A percentile compares a stretch with the other conserved stretches of the same genome.
Conservation (phyloP, 2,329 filamentous ascomycete genomes). For the Venturia effusa region DNA sequence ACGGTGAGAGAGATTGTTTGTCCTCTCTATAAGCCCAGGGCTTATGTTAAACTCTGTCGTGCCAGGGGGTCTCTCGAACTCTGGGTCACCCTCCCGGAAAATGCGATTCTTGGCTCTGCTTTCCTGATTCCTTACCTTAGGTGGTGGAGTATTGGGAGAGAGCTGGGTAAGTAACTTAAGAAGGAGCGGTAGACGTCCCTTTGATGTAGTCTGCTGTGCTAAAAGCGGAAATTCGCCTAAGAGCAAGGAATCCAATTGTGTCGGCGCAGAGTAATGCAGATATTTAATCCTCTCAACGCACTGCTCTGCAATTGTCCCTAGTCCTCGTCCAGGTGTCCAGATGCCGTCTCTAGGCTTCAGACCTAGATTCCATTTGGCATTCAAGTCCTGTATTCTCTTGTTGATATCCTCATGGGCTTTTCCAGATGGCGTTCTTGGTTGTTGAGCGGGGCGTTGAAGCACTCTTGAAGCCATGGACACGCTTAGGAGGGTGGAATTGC, state of each 20-base stretch:
- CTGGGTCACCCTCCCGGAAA: not conserved
- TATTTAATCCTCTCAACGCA: conserved; percentile 6
- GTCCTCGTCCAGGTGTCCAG: not conserved
- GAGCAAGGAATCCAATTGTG: not conserved
- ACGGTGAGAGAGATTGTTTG: not conserved
- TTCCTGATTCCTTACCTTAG: not conserved
- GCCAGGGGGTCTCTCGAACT: not conserved
- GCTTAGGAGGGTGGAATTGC: not conserved
- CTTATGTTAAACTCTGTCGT: conserved; percentile 3
- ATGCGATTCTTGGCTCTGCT: not conserved
- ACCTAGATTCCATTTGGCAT: not conserved
- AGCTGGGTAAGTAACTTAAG: not conserved
- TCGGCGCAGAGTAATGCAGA: not conserved
- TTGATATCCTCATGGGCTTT: conserved; percentile 3
- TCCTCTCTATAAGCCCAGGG: not conserved
- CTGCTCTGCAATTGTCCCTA: not conserved
- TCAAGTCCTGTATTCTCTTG: not conserved
- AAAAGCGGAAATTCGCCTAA: not conserved
- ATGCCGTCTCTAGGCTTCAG: not conserved
- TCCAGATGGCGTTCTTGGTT: not conserved
- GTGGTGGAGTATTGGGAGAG: not conserved
- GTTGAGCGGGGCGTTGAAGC: not conserved
- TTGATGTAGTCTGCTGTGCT: not conserved
- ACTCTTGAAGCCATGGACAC: not conserved
- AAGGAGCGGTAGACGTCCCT: not conserved